phyloP scores from a whole-genome alignment of 352 stramenopile species.

The Pythium aquatile region DNA sequence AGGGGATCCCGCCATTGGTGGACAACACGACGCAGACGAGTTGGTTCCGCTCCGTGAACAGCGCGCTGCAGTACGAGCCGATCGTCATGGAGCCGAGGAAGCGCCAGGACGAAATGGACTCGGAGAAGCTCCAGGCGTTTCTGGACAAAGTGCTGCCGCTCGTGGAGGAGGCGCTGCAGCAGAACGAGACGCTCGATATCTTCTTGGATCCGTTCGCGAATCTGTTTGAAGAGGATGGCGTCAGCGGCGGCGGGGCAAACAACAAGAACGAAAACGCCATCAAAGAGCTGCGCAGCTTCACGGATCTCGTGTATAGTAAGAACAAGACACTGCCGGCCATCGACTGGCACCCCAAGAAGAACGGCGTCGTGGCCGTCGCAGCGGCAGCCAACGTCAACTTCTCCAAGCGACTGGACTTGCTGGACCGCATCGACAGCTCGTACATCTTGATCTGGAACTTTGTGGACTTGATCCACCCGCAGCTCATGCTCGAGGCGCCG shows the following conservation, averaged over 20 bases:
- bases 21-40: constrained; percentile 74
- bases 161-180: constrained; percentile 74
- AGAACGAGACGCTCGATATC: constrained; percentile 86
- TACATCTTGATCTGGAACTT: constrained; percentile 95
- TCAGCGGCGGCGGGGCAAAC: constrained; percentile 24
- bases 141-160: constrained; percentile 58
- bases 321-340: constrained; percentile 88
- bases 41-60: constrained; percentile 85
- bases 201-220: constrained; percentile 79
- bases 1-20: constrained; percentile 67
- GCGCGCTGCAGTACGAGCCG: constrained; percentile 75
- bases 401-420: constrained; percentile 72
- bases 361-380: constrained; percentile 86
- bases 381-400: constrained; percentile 87
- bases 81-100: constrained; percentile 46
- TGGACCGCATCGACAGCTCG: constrained; percentile 78
- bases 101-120: constrained; percentile 61
- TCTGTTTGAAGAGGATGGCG: constrained; percentile 64
- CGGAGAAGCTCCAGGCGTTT: constrained; percentile 66
- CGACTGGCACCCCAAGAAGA: constrained; percentile 90
- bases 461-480: constrained; percentile 91
- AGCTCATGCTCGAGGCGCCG: constrained; percentile 91
- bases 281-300: constrained; percentile 92
- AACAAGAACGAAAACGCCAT: constrained; percentile 90
- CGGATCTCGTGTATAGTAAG: constrained; percentile 93